phyloP scores from a whole-genome alignment of 2,329 filamentous ascomycete genomes.

The Nemania abortiva region DNA sequence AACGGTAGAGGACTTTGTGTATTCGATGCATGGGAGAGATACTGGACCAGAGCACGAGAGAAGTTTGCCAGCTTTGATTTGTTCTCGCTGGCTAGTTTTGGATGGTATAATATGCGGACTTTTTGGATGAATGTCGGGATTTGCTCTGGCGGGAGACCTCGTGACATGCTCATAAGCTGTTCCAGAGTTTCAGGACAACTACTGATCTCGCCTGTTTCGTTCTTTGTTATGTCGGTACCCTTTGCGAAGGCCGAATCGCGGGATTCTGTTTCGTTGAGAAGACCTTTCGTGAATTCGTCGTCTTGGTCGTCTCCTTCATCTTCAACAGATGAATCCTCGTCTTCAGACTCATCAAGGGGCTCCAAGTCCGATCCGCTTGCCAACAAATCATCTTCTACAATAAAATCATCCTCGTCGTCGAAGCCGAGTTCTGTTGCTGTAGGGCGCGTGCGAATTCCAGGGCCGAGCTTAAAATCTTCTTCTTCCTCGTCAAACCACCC shows the following conservation, averaged over 20 bases:
- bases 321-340: slow-evolving; percentile 33
- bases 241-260: slow-evolving; percentile 65
- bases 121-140: slow-evolving; percentile 85
- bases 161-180: slow-evolving; percentile 77
- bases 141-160: slow-evolving; percentile 71
- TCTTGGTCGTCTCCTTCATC: slow-evolving; percentile 60
- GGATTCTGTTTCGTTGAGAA: slow-evolving; percentile 70
- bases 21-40: slow-evolving; percentile 64
- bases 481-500: slow-evolving; percentile 56
- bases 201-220: slow-evolving; percentile 71
- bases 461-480: slow-evolving; percentile 69
- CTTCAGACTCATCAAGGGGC: slow-evolving; percentile 59
- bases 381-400: slow-evolving; percentile 89
- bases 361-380: slow-evolving; percentile 82
- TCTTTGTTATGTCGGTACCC: slow-evolving; percentile 48
- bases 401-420: slow-evolving; percentile 94
- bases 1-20: slow-evolving; percentile 65
- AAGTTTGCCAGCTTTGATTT: slow-evolving; percentile 83
- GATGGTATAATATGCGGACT: slow-evolving; percentile 91
- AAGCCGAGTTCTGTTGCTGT: slow-evolving; percentile 76
- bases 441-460: slow-evolving; percentile 67
- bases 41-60: slow-evolving; percentile 73
- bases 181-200: slow-evolving; percentile 86
- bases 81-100: slow-evolving; percentile 85
- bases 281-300: slow-evolving; percentile 78